Percentiles rank a stretch among this genome's conserved stretches.
Evolutionary conservation across 2,329 filamentous ascomycete genomes (phyloP).

Genomic region (Cladosporium sp.): DNA sequence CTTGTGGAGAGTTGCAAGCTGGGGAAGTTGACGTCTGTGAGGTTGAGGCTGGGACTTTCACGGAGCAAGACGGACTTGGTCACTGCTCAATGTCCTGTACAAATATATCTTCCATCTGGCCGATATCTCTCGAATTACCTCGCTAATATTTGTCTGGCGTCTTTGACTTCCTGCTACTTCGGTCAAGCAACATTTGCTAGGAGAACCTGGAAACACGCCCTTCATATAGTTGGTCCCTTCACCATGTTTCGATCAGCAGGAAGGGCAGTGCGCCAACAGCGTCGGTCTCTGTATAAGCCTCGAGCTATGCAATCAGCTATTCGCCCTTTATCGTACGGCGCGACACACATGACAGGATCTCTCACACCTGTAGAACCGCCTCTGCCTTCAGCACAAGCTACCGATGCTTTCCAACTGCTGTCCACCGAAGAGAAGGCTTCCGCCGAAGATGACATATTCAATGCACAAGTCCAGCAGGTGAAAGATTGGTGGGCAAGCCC

Average conservation of each 20-base stretch:
- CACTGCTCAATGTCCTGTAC: background rate
- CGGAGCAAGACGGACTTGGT: constrained; percentile 4
- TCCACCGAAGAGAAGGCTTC: constrained; percentile 69
- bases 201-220: background rate
- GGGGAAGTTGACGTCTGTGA: too few species aligned
- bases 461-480: constrained; percentile 78
- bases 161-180: too few species aligned
- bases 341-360: constrained; percentile 46
- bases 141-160: too few species aligned
- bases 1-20: too few species aligned
- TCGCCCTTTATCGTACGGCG: constrained; percentile 22
- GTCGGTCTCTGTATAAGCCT: constrained; percentile 22
- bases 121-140: background rate
- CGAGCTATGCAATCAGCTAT: constrained; percentile 15
- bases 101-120: background rate
- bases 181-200: background rate
- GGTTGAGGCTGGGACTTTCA: constrained; percentile 1
- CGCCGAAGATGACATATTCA: constrained; percentile 80
- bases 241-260: constrained; percentile 27
- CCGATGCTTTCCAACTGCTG: constrained; percentile 82
- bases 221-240: background rate
- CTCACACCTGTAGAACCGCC: constrained; percentile 55
- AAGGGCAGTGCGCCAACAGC: constrained; percentile 26
- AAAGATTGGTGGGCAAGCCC: constrained; percentile 86
- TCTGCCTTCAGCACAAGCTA: constrained; percentile 57